Percentiles rank a stretch among this genome's conserved stretches.
phyloP scores from a whole-genome alignment of 371 early-diverging fungal genomes.

The Mortierella sp. region DNA sequence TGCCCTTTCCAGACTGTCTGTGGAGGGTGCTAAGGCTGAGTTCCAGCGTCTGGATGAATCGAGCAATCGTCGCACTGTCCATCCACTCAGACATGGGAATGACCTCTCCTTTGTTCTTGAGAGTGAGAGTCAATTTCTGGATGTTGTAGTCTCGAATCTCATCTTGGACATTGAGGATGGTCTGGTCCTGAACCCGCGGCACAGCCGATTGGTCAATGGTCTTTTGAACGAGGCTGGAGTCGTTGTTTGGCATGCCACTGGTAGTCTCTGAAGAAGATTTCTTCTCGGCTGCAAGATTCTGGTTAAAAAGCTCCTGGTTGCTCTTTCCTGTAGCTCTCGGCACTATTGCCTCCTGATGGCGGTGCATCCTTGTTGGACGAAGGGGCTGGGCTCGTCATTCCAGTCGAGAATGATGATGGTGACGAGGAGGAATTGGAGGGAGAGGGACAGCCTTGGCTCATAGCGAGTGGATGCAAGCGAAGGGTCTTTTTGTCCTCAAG shows the following conservation, averaged over 20 bases:
- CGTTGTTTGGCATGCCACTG: background rate
- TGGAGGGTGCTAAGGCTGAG: background rate
- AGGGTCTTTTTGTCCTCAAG: background rate
- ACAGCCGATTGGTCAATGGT: background rate
- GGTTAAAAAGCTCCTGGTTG: background rate
- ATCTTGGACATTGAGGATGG: background rate
- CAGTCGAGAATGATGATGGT: background rate
- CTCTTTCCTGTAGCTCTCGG: background rate
- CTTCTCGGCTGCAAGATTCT: background rate
- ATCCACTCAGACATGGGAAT: constrained; percentile 8
- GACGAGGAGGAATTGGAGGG: background rate
- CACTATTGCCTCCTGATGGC: background rate
- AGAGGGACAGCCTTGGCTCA: background rate
- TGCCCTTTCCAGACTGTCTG: background rate
- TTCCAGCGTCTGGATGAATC: constrained; percentile 11
- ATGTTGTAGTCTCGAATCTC: background rate
- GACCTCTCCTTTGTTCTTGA: background rate
- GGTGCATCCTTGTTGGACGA: background rate
- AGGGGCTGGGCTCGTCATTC: background rate
- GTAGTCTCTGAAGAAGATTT: background rate
- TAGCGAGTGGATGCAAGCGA: background rate
- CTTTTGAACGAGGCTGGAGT: background rate
- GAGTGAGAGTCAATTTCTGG: constrained; percentile 1
- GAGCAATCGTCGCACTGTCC: background rate
- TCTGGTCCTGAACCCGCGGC: background rate